These are phyloP conservation scores for Boeremia lycopersici DNA, from an alignment of 2,329 filamentous ascomycete species.

Conservation along the genomic window DNA sequence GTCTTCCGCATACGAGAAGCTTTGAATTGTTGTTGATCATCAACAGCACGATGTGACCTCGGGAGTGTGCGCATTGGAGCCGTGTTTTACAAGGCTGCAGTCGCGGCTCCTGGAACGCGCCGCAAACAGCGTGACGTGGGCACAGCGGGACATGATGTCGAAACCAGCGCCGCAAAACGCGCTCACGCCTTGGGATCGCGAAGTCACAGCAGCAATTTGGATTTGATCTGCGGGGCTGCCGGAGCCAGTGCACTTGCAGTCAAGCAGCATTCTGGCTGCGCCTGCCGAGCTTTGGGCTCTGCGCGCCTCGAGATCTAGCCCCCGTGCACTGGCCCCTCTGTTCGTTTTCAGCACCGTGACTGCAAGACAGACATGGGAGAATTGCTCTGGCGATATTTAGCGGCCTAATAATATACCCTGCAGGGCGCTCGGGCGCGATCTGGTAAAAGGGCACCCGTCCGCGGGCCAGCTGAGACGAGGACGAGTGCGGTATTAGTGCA, in stretches of 20 bases:
- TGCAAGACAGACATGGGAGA: not conserved
- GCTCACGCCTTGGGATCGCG: not conserved
- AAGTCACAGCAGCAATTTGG: not conserved
- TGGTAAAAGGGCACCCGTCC: constrained; percentile 8
- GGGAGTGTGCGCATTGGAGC: constrained; percentile 1
- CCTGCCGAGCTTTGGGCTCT: constrained; percentile 13
- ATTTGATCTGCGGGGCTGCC: constrained; percentile 9
- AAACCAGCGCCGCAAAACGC: constrained; percentile 8
- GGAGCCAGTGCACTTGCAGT: constrained; percentile 5
- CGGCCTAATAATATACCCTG: constrained; percentile 4
- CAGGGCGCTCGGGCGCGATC: constrained; percentile 3
- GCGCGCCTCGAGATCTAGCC: constrained; percentile 7
- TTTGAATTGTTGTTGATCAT: constrained; percentile 1
- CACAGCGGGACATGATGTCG: not conserved
- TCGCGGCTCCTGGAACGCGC: constrained; percentile 5
- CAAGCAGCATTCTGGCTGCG: constrained; percentile 9
- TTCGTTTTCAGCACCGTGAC: constrained; percentile 6
- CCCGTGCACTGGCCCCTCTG: constrained; percentile 1
- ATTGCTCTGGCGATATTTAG: not conserved
- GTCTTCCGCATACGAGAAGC: not conserved
- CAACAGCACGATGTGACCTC: not conserved
- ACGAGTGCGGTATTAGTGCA: constrained; percentile 11
- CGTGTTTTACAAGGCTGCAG: constrained; percentile 6
- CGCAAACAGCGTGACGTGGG: not conserved
- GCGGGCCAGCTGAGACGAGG: constrained; percentile 16